These are phyloP conservation scores for Pestalotiopsis sp. DNA, from an alignment of 2,329 filamentous ascomycete species.

Conservation along the genomic window DNA sequence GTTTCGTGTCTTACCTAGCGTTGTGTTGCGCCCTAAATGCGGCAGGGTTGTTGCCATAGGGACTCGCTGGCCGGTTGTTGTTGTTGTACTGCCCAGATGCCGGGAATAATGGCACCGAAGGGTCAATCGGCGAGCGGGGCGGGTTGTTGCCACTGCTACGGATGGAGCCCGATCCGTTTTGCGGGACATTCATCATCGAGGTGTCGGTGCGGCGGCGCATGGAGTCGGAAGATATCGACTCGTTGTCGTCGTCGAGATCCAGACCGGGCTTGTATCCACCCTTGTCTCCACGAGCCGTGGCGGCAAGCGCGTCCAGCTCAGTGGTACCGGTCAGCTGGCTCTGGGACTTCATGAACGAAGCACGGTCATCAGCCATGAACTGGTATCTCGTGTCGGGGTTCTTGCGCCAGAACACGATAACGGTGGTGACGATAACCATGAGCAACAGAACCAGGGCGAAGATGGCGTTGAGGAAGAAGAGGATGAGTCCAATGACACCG, in stretches of 20 bases:
- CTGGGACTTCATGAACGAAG: constrained; percentile 89
- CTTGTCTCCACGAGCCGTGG: constrained; percentile 79
- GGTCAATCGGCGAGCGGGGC: constrained; percentile 51
- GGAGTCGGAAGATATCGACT: constrained; percentile 63
- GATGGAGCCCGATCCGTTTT: constrained; percentile 15
- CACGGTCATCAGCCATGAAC: constrained; percentile 86
- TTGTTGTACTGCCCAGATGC: constrained; percentile 31
- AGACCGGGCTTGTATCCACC: constrained; percentile 56
- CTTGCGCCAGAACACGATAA: constrained; percentile 75
- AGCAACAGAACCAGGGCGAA: constrained; percentile 78
- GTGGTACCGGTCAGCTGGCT: constrained; percentile 71
- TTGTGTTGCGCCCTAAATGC: constrained; percentile 43
- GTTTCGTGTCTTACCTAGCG: constrained; percentile 43
- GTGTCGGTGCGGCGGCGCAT: constrained; percentile 41
- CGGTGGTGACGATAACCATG: constrained; percentile 71
- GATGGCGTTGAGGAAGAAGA: constrained; percentile 80
- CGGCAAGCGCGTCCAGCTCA: constrained; percentile 81
- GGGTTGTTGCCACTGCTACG: constrained; percentile 25
- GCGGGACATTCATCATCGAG: constrained; percentile 18
- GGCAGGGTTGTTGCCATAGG: constrained; percentile 35
- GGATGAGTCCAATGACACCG: constrained; percentile 80
- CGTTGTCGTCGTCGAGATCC: constrained; percentile 72
- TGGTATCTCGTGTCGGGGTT: constrained; percentile 87
- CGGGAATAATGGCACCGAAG: constrained; percentile 55
- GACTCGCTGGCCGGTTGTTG: constrained; percentile 24